Evolutionary conservation across 495 filamentous ascomycete species (phyloP).

Genomic region (Elaphomyces granulatus): DNA sequence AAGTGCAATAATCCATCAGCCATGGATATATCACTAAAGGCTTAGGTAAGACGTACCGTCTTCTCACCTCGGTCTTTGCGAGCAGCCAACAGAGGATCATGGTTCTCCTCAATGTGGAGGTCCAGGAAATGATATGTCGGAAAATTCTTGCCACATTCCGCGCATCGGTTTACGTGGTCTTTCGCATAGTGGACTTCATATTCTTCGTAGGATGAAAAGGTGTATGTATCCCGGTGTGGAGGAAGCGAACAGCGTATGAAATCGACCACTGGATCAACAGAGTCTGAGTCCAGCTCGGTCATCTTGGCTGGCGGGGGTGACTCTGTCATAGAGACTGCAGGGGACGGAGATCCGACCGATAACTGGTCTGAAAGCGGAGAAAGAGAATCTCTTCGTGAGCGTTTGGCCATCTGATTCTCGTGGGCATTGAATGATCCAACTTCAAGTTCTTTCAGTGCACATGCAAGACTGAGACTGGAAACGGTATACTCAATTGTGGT

Average conservation of each 20-base stretch:
- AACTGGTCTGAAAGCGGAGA: not conserved
- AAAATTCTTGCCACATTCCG: slow-evolving; percentile 67
- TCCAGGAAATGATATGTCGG: slow-evolving; percentile 55
- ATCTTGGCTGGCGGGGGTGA: slow-evolving; percentile 1
- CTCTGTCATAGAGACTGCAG: not conserved
- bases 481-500: too few species aligned
- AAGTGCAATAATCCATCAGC: too few species aligned
- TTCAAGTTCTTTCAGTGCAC: too few species aligned
- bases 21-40: too few species aligned
- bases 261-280: slow-evolving; percentile 11
- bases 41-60: slow-evolving; percentile 52
- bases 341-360: not conserved
- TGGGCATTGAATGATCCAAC: too few species aligned
- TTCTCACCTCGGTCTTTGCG: slow-evolving; percentile 67
- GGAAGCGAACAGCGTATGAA: slow-evolving; percentile 69
- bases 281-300: slow-evolving; percentile 5
- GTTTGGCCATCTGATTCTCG: slow-evolving; percentile 51
- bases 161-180: slow-evolving; percentile 70
- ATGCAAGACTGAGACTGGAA: too few species aligned
- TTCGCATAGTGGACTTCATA: slow-evolving; percentile 81
- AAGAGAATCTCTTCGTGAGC: slow-evolving; percentile 37
- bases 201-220: slow-evolving; percentile 61
- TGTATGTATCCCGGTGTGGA: slow-evolving; percentile 52
- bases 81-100: slow-evolving; percentile 65
- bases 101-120: slow-evolving; percentile 83